Evolutionary conservation across 2,329 filamentous ascomycete genomes (phyloP).

Genomic region (Pyricularia grisea): DNA sequence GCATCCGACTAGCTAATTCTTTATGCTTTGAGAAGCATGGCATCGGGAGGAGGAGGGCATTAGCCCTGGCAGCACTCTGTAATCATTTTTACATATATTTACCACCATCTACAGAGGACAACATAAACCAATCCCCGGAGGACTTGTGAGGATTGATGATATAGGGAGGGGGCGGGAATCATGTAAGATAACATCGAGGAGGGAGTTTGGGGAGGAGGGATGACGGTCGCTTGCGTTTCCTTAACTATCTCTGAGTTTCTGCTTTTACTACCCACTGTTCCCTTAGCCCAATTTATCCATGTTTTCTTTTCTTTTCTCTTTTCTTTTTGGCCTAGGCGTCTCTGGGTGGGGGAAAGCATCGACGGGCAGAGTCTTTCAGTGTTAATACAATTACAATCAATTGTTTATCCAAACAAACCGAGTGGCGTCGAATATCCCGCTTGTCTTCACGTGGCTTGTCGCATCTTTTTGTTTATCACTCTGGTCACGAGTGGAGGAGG

Average conservation of each 20-base stretch:
- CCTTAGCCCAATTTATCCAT: not conserved
- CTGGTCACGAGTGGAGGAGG: no score
- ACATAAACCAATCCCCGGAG: not conserved
- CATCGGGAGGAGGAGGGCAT: not conserved
- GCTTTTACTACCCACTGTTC: not conserved
- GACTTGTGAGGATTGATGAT: not conserved
- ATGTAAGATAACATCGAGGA: not conserved
- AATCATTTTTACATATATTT: not conserved
- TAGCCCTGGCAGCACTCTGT: not conserved
- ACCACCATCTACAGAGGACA: not conserved
- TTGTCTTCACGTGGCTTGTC: not conserved
- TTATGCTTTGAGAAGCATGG: not conserved
- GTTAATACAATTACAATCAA: not conserved
- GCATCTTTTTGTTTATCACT: not conserved
- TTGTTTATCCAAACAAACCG: not conserved
- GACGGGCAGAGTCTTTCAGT: not conserved
- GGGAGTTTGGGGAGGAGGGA: not conserved
- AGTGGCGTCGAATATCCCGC: not conserved
- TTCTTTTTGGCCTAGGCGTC: not conserved
- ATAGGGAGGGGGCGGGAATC: not conserved
- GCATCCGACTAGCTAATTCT: not conserved
- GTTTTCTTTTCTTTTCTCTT: no score
- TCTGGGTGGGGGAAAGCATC: not conserved
- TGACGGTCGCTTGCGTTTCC: not conserved
- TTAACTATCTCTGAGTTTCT: not conserved